Conservation (phyloP, 2,329 filamentous ascomycete species). For the Cladophialophora carrionii region DNA sequence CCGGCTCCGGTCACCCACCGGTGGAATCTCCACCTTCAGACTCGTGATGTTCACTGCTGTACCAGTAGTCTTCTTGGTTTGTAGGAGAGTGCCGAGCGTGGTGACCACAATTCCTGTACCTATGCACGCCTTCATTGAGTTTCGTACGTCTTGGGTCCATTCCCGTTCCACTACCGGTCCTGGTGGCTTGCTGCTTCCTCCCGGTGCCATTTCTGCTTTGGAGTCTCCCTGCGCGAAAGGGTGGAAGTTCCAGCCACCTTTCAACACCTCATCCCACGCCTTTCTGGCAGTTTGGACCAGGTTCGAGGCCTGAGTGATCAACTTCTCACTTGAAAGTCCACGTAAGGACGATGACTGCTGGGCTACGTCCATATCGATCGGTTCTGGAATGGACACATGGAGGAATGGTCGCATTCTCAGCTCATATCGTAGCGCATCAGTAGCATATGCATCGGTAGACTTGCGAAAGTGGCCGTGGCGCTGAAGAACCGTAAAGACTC, state of each 20-base stretch:
- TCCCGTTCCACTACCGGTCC: conserved; percentile 59
- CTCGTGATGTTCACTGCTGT: not conserved
- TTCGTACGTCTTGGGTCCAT: conserved; percentile 64
- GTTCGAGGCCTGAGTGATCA: conserved; percentile 48
- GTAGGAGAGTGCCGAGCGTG: conserved; percentile 61
- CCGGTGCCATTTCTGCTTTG: conserved; percentile 7
- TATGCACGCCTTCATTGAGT: conserved; percentile 70
- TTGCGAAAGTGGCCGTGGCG: conserved; percentile 55
- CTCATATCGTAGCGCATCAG: conserved; percentile 72
- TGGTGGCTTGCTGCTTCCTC: not conserved
- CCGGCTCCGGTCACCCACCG: conserved; percentile 44
- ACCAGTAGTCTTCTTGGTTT: conserved; percentile 38
- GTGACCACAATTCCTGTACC: conserved; percentile 67
- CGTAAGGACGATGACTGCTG: conserved; percentile 48
- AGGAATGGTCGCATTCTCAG: conserved; percentile 85
- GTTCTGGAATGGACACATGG: conserved; percentile 66
- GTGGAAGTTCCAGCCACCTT: conserved; percentile 43
- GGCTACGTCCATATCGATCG: conserved; percentile 68
- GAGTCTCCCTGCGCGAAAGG: conserved; percentile 32
- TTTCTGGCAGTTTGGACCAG: conserved; percentile 49
- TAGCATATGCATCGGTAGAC: conserved; percentile 64
- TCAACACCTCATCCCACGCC: conserved; percentile 49
- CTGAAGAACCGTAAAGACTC: conserved; percentile 68
- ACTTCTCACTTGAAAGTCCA: conserved; percentile 48
- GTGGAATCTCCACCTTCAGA: conserved; percentile 33